Conservation (phyloP, 148 eudicot species). For the Suaeda aralocaspica region DNA sequence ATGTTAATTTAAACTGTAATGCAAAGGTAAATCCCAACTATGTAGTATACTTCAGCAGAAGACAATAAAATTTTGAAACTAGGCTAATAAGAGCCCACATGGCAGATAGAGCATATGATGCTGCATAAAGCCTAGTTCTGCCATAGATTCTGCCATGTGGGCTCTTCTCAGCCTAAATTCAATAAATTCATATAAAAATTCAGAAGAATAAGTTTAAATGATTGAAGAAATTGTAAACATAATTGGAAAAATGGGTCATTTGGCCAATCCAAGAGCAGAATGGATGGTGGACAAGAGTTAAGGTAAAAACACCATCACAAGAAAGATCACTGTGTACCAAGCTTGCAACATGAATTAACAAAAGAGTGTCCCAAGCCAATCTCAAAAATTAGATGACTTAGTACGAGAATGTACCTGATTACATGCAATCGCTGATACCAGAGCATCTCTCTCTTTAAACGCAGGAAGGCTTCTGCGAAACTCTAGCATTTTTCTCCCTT, state of each 20-base stretch:
- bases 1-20: not conserved
- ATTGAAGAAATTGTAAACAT: not conserved
- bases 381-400: constrained; percentile 9
- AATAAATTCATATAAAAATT: no score
- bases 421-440: constrained; percentile 59
- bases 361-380: not conserved
- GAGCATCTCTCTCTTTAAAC: constrained; percentile 75
- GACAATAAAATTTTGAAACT: not conserved
- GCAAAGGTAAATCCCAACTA: not conserved
- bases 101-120: not conserved
- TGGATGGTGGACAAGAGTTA: not conserved
- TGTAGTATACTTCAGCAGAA: not conserved
- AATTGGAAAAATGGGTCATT: not conserved
- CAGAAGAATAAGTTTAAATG: no score
- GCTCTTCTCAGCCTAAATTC: no score
- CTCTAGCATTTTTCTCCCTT: constrained; percentile 69
- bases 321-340: not conserved
- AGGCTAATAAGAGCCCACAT: not conserved
- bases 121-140: no score
- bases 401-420: constrained; percentile 54
- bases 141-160: no score
- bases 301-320: not conserved
- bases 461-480: constrained; percentile 90
- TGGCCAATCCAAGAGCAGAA: not conserved
- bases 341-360: not conserved